These are phyloP conservation scores for Sechiopsis laciniata DNA, from an alignment of 306 rosid species.

Conservation along the genomic window DNA sequence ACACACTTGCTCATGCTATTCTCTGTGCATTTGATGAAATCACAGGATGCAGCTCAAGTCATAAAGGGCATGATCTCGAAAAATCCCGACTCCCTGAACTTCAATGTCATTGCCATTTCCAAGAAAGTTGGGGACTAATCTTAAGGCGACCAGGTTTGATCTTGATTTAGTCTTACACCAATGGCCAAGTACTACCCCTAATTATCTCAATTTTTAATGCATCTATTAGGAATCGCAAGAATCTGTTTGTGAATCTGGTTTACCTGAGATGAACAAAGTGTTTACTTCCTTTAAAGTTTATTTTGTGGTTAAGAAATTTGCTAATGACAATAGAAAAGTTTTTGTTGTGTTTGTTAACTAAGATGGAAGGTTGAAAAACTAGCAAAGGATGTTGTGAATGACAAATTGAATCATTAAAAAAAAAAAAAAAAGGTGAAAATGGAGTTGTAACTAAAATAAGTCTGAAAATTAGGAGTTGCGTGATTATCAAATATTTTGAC, in stretches of 20 bases:
- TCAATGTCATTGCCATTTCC: constrained; percentile 69
- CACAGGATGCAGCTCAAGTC: constrained; percentile 75
- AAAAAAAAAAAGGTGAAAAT: background rate
- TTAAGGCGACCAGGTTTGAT: constrained; percentile 3
- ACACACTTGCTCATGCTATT: constrained; percentile 2
- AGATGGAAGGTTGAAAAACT: background rate
- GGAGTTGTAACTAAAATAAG: too few relatives aligned
- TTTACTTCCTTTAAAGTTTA: background rate
- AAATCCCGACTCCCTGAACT: constrained; percentile 61
- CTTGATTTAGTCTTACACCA: background rate
- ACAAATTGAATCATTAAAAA: background rate
- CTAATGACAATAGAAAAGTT: background rate
- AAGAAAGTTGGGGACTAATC: constrained; percentile 36
- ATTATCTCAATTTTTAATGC: background rate
- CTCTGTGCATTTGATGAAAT: background rate
- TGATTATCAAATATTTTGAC: too few relatives aligned
- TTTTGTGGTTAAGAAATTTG: background rate
- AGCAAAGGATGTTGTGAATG: background rate
- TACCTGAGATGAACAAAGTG: background rate
- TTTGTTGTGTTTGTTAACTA: background rate
- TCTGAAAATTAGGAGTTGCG: too few relatives aligned
- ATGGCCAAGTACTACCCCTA: background rate
- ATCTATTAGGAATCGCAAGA: background rate
- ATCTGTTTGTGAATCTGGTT: background rate
- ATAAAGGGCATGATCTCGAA: constrained; percentile 57